phyloP scores from a whole-genome alignment of 2,329 filamentous ascomycete genomes.

The Ophiocordyceps unilateralis region DNA sequence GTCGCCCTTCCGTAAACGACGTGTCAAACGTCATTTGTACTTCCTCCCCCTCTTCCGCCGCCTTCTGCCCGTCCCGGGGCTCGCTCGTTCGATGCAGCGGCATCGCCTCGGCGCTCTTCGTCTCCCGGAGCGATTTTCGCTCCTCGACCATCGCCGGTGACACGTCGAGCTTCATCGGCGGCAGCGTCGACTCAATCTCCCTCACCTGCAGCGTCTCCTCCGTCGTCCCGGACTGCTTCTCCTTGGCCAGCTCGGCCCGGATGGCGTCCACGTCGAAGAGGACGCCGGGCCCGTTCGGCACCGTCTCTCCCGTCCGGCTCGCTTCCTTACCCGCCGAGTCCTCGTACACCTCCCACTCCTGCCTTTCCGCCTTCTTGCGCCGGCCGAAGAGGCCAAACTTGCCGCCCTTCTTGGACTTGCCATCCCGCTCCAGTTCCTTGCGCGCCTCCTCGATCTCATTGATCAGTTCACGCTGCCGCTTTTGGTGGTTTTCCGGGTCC shows the following conservation, averaged over 20 bases:
- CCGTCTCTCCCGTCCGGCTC: conserved; percentile 19
- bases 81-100: conserved; percentile 5
- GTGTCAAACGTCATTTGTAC: too few relatives aligned
- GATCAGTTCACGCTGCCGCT: conserved; percentile 82
- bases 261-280: conserved; percentile 96
- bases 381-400: conserved; percentile 65
- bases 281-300: conserved; percentile 44
- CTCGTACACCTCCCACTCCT: conserved; percentile 90
- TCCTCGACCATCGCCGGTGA: conserved; percentile 14
- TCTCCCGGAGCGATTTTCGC: conserved; percentile 20
- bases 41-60: neutral
- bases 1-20: conserved; percentile 2
- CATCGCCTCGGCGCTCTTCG: conserved; percentile 26
- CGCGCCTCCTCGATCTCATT: conserved; percentile 92
- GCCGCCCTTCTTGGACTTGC: conserved; percentile 41
- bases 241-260: conserved; percentile 61
- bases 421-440: conserved; percentile 67
- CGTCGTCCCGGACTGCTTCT: conserved; percentile 34
- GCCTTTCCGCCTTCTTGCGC: conserved; percentile 66
- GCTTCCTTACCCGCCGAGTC: conserved; percentile 33
- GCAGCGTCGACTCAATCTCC: conserved; percentile 75
- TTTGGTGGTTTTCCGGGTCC: conserved; percentile 80
- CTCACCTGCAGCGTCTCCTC: conserved; percentile 42
- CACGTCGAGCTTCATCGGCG: conserved; percentile 69
- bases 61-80: too few relatives aligned